Evolutionary conservation across 495 filamentous ascomycete species (phyloP), one percentile per base, ranked within the genome.

Genomic region (Alectoria sarmentosa): DNA sequence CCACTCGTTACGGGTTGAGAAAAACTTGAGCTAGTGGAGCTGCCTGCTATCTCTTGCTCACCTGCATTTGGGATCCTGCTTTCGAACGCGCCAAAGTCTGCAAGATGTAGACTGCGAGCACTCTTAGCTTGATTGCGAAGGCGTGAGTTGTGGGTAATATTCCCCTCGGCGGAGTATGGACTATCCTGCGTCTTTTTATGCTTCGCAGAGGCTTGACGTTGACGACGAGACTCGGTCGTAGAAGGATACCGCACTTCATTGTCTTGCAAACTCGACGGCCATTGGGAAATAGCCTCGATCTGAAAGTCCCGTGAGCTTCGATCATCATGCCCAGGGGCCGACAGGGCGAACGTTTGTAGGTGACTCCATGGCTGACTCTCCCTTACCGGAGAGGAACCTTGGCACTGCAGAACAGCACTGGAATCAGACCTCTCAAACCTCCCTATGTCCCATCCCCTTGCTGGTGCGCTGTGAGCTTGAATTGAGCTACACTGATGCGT

Each of bases 311-410:
- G 55, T 64, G 55, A 64, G 55, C 62, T 59, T 48, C 9, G 56
- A 23, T 36, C 26, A 58, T 59, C 42, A 64, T 36, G 34, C 14
- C 8, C 42, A 23, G 62, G 54, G 39, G 41, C 54, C 30, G 32
- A 64, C 30, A 38, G 28, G 28, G 55, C 62, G 56, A 49, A 59
- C 37, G 49, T 41, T 44, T 58, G 62, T 34, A 64, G 39, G 52
- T 26, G 54, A 64, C 54, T 59, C 62, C 62, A 64, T 19, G 62
- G 62, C 52, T 34, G 52, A 13, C 13, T 36, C 11, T 58, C 62
- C 7, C 9, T 37, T 41, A 42, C 15, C 26, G 11, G 37, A 23
- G 36, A 46, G 28, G 52, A 58, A 28, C 49, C 62, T 42, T 34
- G 30, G 30, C 42, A 59, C 57, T 42, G 57, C 23, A 13, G 28